Evolutionary conservation across 129 eudicot genomes (phyloP).

Genomic region (Helianthus annuus): DNA sequence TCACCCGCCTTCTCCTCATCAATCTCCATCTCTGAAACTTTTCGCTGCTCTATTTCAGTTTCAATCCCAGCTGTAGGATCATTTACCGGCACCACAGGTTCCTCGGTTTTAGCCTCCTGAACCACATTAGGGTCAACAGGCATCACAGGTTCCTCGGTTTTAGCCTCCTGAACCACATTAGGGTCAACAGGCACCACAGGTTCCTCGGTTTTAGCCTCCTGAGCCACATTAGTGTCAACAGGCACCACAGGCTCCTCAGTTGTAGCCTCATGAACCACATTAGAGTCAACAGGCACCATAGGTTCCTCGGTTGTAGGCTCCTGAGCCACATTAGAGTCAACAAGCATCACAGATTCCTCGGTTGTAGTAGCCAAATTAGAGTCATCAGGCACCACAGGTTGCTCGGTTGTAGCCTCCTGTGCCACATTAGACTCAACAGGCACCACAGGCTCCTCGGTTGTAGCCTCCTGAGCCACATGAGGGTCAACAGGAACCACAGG

Average conservation of each 20-base stretch:
- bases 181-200: constrained; percentile 5
- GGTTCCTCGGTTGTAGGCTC: constrained; percentile 22
- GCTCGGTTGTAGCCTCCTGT: constrained; percentile 1
- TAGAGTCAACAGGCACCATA: constrained; percentile 19
- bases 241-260: neutral
- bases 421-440: neutral
- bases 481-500: neutral
- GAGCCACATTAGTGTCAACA: neutral
- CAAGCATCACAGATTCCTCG: neutral
- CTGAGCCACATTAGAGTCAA: constrained; percentile 5
- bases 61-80: constrained; percentile 14
- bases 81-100: constrained; percentile 4
- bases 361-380: neutral
- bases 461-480: neutral
- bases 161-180: neutral
- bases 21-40: constrained; percentile 27
- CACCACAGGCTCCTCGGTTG: constrained; percentile 15
- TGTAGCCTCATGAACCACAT: neutral
- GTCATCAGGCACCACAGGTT: neutral
- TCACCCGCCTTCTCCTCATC: constrained; percentile 14
- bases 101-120: constrained; percentile 13
- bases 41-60: constrained; percentile 22
- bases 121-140: neutral
- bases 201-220: constrained; percentile 11
- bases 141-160: neutral